These are phyloP conservation scores for Zea luxurians DNA, from an alignment of 176 grass and related monocot species.

Conservation along the genomic window DNA sequence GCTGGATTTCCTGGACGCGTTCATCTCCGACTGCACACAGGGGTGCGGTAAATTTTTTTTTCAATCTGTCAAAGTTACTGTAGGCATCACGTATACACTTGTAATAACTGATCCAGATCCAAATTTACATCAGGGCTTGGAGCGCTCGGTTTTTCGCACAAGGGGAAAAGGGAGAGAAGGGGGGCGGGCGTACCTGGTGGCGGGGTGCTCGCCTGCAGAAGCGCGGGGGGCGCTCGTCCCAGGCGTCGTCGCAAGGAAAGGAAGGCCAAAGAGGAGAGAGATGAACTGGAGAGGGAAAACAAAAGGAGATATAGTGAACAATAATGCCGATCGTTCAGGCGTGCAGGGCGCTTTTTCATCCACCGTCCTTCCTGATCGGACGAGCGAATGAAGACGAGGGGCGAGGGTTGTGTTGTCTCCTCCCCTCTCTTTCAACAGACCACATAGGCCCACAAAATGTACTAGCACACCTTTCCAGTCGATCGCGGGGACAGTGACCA, in stretches of 20 bases:
- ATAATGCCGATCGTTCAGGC: no score
- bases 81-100: neutral
- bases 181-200: neutral
- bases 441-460: neutral
- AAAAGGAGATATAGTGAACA: neutral
- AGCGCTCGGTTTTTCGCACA: neutral
- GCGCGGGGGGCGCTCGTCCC: no score
- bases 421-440: neutral
- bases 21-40: constrained; percentile 27
- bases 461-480: neutral
- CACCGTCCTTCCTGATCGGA: neutral
- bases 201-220: no score
- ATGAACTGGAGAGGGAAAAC: neutral
- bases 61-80: neutral
- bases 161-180: neutral
- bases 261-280: neutral
- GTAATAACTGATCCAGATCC: neutral
- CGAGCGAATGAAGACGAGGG: neutral
- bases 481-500: neutral
- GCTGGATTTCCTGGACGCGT: constrained; percentile 2
- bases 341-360: neutral
- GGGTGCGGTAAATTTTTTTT: neutral
- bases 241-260: neutral
- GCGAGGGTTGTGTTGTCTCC: neutral
- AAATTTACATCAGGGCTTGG: neutral